Evolutionary conservation across 768 basidiomycete species (phyloP).

Genomic region (Suillus decipiens): DNA sequence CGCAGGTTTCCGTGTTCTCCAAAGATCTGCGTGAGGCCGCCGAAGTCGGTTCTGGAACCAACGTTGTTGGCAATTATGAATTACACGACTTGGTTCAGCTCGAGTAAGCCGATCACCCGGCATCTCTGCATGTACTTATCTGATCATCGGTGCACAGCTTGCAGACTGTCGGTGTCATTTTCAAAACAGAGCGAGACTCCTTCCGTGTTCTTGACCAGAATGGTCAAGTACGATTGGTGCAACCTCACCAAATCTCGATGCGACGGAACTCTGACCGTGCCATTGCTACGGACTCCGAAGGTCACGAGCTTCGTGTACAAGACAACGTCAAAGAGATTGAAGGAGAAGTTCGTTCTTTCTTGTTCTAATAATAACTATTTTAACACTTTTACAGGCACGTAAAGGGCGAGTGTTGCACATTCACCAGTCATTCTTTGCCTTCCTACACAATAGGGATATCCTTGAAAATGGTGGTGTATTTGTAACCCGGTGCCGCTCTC

Average conservation of each 20-base stretch:
- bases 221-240: constrained; percentile 83
- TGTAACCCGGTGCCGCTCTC: constrained; percentile 81
- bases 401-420: constrained; percentile 92
- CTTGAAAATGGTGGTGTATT: constrained; percentile 93
- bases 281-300: constrained; percentile 88
- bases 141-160: constrained; percentile 47
- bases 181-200: constrained; percentile 93
- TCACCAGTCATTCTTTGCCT: constrained; percentile 91
- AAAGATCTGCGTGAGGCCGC: constrained; percentile 97
- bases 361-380: background rate
- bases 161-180: constrained; percentile 95
- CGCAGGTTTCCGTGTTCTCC: constrained; percentile 91
- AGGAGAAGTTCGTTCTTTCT: constrained; percentile 63
- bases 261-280: constrained; percentile 78
- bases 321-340: constrained; percentile 94
- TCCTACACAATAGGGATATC: constrained; percentile 91
- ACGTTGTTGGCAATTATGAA: constrained; percentile 91
- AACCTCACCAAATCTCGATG: constrained; percentile 94
- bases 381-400: constrained; percentile 51
- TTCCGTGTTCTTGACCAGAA: constrained; percentile 97
- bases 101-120: constrained; percentile 60
- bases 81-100: constrained; percentile 95
- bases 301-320: constrained; percentile 81
- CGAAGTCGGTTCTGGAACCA: constrained; percentile 91
- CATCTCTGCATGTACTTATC: constrained; percentile 16